Evolutionary conservation across 768 basidiomycete genomes (phyloP), one percentile per base, ranked within the genome.

Genomic region (Cubamyces lactineus): DNA sequence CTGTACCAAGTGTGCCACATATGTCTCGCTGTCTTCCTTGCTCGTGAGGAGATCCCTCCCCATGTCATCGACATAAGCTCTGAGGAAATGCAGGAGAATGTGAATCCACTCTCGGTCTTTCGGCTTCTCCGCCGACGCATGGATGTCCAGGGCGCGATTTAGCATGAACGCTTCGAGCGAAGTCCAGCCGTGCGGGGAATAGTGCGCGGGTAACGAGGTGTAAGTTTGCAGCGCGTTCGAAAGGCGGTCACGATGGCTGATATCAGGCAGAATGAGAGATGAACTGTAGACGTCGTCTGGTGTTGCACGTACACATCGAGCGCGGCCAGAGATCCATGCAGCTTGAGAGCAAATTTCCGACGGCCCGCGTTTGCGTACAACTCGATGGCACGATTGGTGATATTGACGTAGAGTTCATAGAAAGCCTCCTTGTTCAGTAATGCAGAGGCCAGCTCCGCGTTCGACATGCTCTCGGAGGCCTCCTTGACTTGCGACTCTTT

Each of bases 301-400:
- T 11, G 34, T 11, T 11, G 9, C 5, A 77, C 94, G 65, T 77
- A 98, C 96, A 89, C 74, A 66, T 98, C 95, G 40, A 98, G 82
- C 16, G 91, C 92, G 3, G 95, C 96, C 16, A 98, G 79, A 68
- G 84, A 88, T 1, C 91, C 92, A 63, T 95, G 91, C 51, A 98
- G 75, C 67, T 89, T 90, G 39, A 96, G 76, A 11, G 94, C 94
- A 70, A 90, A 92, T 69, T 96, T 91, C 51, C 88, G 82, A 46
- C 95, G 85, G 17, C 88, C 89, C n/a, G 89, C 88, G 65, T 84
- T 87, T 52, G 86, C 88, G 68, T 94, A 97, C 64, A 89, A 81
- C 49, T 93, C 90, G 57, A 97, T 90, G 5, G 94, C 87, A 54
- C 87, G 86, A 68, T 94, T 91, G 3, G 92, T 92, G 45, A 86